Conservation (phyloP, 495 filamentous ascomycete genomes). For the Hypoxylon lienhwacheense region DNA sequence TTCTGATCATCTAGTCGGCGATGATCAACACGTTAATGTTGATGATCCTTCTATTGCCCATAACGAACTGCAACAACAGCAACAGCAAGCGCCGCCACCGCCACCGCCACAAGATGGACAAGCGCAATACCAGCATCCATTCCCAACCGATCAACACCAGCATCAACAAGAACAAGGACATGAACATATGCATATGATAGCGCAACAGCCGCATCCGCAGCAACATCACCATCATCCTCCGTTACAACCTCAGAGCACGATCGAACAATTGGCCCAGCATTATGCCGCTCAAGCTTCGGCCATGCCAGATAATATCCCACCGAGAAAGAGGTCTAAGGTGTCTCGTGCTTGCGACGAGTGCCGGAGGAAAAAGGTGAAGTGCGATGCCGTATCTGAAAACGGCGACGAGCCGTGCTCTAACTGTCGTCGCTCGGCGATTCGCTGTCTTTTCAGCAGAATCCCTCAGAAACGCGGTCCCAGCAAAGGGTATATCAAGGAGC, state of each 20-base stretch:
- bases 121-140: constrained; percentile 22
- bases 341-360: constrained; percentile 96
- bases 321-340: constrained; percentile 84
- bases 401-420: constrained; percentile 81
- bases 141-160: constrained; percentile 26
- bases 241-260: constrained; percentile 32
- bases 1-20: background rate
- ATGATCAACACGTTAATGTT: constrained; percentile 18
- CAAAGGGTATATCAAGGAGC: constrained; percentile 97
- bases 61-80: constrained; percentile 7
- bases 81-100: constrained; percentile 8
- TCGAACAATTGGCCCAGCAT: constrained; percentile 37
- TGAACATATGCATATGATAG: constrained; percentile 31
- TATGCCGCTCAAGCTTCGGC: constrained; percentile 32
- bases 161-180: constrained; percentile 31
- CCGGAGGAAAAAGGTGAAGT: constrained; percentile 94
- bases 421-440: constrained; percentile 74
- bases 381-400: constrained; percentile 81
- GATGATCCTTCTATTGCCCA: constrained; percentile 12
- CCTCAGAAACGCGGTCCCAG: constrained; percentile 95
- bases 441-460: constrained; percentile 87
- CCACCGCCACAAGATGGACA: constrained; percentile 15
- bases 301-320: constrained; percentile 63
- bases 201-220: constrained; percentile 37
- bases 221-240: constrained; percentile 39